Evolutionary conservation across 371 early-diverging fungal species (phyloP).

Genomic region (Mucor ambiguus): DNA sequence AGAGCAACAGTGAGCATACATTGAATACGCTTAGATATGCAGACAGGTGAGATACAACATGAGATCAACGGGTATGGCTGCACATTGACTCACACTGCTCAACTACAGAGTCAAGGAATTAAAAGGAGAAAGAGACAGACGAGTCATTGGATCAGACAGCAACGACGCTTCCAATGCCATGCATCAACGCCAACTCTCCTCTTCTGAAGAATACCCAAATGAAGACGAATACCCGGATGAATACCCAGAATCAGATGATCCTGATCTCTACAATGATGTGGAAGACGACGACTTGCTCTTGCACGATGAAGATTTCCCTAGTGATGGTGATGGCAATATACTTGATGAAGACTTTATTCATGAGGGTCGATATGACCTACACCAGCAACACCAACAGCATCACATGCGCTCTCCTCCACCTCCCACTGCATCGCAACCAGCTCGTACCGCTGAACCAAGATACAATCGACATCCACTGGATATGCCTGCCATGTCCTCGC

Average conservation of each 20-base stretch:
- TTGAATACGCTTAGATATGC: conserved; percentile 99
- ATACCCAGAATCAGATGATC: conserved; percentile 35
- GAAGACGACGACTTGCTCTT: conserved; percentile 41
- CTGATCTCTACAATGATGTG: conserved; percentile 27
- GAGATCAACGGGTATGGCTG: neutral
- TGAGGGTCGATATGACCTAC: conserved; percentile 22
- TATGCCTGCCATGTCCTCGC: neutral
- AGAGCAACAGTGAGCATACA: conserved; percentile 94
- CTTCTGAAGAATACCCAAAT: conserved; percentile 24
- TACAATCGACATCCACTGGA: conserved; percentile 13
- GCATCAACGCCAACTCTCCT: conserved; percentile 20
- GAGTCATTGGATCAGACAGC: conserved; percentile 9
- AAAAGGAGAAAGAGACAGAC: conserved; percentile 64
- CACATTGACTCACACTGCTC: neutral
- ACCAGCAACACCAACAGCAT: conserved; percentile 17
- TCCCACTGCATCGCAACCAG: neutral
- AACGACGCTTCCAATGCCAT: conserved; percentile 11
- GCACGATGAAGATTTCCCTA: conserved; percentile 47
- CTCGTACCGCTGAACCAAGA: conserved; percentile 4
- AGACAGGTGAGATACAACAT: conserved; percentile 68
- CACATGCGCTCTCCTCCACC: conserved; percentile 17
- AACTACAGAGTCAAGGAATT: conserved; percentile 86
- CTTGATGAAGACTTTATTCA: conserved; percentile 53
- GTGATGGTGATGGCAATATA: conserved; percentile 57
- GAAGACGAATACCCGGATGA: conserved; percentile 39